Base-by-base conservation (phyloP, 345 rosid species). In the Rhizophora mangle region DNA sequence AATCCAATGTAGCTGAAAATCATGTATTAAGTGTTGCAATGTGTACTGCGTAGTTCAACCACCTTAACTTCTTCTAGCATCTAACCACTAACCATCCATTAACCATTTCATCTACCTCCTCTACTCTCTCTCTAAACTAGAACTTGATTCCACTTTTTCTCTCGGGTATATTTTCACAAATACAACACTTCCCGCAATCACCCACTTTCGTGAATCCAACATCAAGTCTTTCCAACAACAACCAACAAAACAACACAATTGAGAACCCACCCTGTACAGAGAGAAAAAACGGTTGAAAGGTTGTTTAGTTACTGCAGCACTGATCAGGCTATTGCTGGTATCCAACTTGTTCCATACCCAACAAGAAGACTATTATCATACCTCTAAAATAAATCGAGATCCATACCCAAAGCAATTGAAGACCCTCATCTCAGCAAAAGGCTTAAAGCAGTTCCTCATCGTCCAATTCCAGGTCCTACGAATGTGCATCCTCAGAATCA, bases 1-100 rank as follows among this genome's bases (percentile, higher is more conserved):
- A 55, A 21, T 37, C 66, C 5, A 24, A 37, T 26, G 68, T 68
- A 47, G 80, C 73, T 68, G 70, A 75, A 76, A 70, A 66, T 74
- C 71, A 63, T 68, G 79, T 73, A 81, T 79, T 72, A 69, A 65
- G 71, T 74, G 80, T 77, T 70, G 72, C 51, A 63, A 79, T 79
- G 80, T 76, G 73, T 71, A 84, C 82, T 76, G 73, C 75, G 87
- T 77, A 78, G 72, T 61, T 70, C 77, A 76, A 67, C 75, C 72
- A 72, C 66, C 79, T 64, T 37, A 37, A 6, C 37, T 53, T 49
- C 34, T 64, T 27, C 74, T 60, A 49, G 34, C 76, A 59, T 74
- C 72, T 74, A 60, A 34, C 22, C 63, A 37, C 71, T 37, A 52
- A 22, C 60, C 63, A 22, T 31, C 70, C 74, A 64, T 57, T 58